Evolutionary conservation across 495 filamentous ascomycete species (phyloP).

Genomic region (Oleoguttula mirabilis): DNA sequence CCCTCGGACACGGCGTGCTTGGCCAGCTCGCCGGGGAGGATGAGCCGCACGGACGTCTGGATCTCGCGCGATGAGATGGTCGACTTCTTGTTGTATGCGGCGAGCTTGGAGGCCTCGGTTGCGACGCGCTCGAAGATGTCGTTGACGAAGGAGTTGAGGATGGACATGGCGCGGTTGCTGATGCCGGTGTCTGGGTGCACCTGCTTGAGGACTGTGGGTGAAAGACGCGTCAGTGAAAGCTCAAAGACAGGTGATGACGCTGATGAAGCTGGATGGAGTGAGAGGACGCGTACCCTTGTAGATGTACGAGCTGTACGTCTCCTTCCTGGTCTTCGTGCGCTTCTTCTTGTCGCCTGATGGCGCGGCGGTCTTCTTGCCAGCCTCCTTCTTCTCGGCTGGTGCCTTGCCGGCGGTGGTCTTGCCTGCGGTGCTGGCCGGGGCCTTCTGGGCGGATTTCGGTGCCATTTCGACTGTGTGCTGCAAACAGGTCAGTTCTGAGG

Average conservation of each 20-base stretch:
- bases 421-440: slow-evolving; percentile 52
- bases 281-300: slow-evolving; percentile 75
- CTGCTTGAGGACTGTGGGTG: slow-evolving; percentile 86
- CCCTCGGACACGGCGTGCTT: slow-evolving; percentile 99
- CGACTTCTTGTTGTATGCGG: slow-evolving; percentile 99
- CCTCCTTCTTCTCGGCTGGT: slow-evolving; percentile 96
- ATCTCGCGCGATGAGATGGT: slow-evolving; percentile 99
- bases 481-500: too few species aligned
- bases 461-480: slow-evolving; percentile 24
- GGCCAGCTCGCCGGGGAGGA: slow-evolving; percentile 94
- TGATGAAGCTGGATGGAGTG: slow-evolving; percentile 8
- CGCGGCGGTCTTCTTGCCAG: slow-evolving; percentile 94
- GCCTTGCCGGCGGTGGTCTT: slow-evolving; percentile 92
- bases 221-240: slow-evolving; percentile 32
- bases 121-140: slow-evolving; percentile 99
- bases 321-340: slow-evolving; percentile 99
- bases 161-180: slow-evolving; percentile 99
- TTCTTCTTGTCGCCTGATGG: slow-evolving; percentile 98
- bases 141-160: slow-evolving; percentile 99
- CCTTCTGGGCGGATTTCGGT: slow-evolving; percentile 18
- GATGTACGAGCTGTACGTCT: slow-evolving; percentile 99
- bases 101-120: slow-evolving; percentile 96
- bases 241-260: slow-evolving; percentile 12
- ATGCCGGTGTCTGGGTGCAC: slow-evolving; percentile 99
- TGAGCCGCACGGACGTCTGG: slow-evolving; percentile 95